Evolutionary conservation across 306 rosid species (phyloP).

Genomic region (Cyclanthera cordifolia): DNA sequence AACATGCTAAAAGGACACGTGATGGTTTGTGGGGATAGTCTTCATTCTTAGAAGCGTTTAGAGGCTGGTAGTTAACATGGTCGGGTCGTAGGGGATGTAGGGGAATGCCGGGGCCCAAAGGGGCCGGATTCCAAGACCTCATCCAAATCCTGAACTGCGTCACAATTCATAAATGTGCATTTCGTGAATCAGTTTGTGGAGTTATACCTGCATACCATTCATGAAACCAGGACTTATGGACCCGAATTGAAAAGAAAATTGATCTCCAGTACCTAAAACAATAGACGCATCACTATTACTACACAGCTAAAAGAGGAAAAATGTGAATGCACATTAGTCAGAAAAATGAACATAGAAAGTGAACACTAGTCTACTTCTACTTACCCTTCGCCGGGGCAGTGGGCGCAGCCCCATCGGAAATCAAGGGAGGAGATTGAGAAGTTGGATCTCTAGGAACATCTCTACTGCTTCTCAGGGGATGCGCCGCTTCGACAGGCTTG

Average conservation of each 20-base stretch:
- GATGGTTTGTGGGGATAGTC: no score
- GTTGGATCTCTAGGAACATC: constrained; percentile 61
- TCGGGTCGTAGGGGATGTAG: no score
- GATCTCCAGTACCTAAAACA: constrained; percentile 51
- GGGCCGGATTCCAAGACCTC: no score
- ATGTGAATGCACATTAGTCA: not conserved
- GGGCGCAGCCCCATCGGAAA: constrained; percentile 28
- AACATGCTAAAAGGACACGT: no score
- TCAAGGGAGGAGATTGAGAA: constrained; percentile 45
- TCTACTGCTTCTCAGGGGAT: constrained; percentile 44
- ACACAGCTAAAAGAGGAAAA: not conserved
- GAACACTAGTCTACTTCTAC: constrained; percentile 18
- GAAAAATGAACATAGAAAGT: constrained; percentile 1
- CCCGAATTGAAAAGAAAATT: constrained; percentile 71
- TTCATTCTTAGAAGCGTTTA: no score
- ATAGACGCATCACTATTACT: constrained; percentile 1
- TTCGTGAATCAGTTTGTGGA: constrained; percentile 7
- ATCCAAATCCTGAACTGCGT: no score
- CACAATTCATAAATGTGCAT: no score
- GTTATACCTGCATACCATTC: constrained; percentile 63
- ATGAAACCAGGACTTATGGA: constrained; percentile 58
- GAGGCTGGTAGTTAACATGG: no score
- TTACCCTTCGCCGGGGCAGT: constrained; percentile 51
- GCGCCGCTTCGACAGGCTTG: no score
- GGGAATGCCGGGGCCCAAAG: no score